Evolutionary conservation across 768 basidiomycete genomes (phyloP).

Genomic region (Galerina sulciceps): DNA sequence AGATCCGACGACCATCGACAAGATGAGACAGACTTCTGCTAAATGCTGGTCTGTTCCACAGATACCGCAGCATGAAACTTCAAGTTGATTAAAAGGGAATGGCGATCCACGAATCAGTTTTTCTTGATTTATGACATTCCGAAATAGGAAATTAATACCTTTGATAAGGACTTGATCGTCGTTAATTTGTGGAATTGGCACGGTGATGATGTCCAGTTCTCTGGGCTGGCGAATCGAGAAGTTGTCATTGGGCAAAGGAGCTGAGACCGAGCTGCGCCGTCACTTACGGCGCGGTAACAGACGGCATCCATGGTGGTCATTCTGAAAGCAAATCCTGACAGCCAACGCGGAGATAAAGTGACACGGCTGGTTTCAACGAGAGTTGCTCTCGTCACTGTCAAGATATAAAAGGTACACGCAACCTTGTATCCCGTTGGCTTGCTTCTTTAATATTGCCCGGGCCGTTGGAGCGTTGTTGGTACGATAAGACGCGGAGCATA

Average conservation of each 20-base stretch:
- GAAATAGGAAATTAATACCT: slow-evolving; percentile 31
- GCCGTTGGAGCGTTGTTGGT: no score
- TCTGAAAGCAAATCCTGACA: neutral
- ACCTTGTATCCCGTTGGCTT: no score
- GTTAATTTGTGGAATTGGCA: slow-evolving; percentile 54
- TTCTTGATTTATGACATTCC: neutral
- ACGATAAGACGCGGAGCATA: no score
- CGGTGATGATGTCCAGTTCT: slow-evolving; percentile 55
- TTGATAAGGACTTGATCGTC: slow-evolving; percentile 65
- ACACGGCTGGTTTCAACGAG: no score
- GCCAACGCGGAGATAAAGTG: no score
- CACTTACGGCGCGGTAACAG: slow-evolving; percentile 46
- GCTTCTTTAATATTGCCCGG: no score
- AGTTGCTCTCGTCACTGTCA: no score
- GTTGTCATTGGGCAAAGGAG: neutral
- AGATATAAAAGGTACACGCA: no score
- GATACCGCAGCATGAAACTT: slow-evolving; percentile 51
- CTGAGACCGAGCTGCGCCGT: neutral
- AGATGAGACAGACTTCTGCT: slow-evolving; percentile 39
- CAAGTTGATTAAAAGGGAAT: neutral
- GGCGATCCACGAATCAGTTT: neutral
- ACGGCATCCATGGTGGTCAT: slow-evolving; percentile 48
- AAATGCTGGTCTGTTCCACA: slow-evolving; percentile 67
- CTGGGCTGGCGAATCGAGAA: slow-evolving; percentile 37
- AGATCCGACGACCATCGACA: neutral